Percentiles rank a stretch among this genome's conserved stretches.
These are phyloP conservation scores for Kondoa malvinella DNA, from an alignment of 768 basidiomycete species.

Conservation along the genomic window DNA sequence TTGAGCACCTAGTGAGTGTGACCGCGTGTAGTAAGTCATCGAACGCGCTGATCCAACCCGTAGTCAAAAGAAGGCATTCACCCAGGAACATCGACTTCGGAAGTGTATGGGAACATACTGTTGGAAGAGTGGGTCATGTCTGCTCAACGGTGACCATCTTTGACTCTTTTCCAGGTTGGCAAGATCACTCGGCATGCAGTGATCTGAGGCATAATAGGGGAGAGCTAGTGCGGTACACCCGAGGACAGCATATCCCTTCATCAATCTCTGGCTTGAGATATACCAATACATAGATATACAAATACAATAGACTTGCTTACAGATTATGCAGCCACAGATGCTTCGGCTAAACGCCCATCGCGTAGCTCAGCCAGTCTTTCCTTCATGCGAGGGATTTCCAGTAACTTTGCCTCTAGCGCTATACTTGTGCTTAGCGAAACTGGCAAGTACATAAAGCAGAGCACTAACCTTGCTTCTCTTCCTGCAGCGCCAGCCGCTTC, in stretches of 20 bases:
- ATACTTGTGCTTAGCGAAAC: background rate
- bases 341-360: too few relatives aligned
- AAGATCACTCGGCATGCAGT: background rate
- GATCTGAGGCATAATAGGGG: too few relatives aligned
- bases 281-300: too few relatives aligned
- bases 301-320: too few relatives aligned
- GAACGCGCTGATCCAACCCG: too few relatives aligned
- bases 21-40: too few relatives aligned
- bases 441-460: background rate
- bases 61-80: background rate
- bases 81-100: background rate
- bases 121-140: background rate
- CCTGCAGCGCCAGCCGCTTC: constrained; percentile 71
- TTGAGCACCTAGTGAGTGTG: background rate
- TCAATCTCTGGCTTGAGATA: too few relatives aligned
- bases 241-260: too few relatives aligned
- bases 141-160: background rate
- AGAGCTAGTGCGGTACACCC: too few relatives aligned
- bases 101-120: background rate
- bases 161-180: background rate
- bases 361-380: constrained; percentile 15
- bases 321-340: too few relatives aligned
- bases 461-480: constrained; percentile 49
- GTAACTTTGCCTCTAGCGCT: constrained; percentile 30
- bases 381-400: constrained; percentile 26